Base-by-base conservation (phyloP, 2,329 filamentous ascomycete genomes). In the Huntiella moniliformis region DNA sequence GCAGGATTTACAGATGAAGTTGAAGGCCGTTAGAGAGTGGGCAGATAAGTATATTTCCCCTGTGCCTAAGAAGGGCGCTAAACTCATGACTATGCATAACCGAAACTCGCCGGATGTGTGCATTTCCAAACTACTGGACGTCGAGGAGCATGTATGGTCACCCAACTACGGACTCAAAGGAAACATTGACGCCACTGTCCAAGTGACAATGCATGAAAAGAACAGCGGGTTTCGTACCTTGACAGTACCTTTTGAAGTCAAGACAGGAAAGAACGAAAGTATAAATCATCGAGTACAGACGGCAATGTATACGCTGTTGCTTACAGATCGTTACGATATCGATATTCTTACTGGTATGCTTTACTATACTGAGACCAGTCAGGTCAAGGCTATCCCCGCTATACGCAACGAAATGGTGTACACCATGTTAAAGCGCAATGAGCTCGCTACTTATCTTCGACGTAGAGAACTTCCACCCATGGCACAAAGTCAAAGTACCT, bases 81-180 rank as follows among this genome's bases (percentile, higher is more conserved):
- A 84, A 36, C 79, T 92, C 17, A 79, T 84, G 53, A 85, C 87
- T 4, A 34, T 46, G 52, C 74, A 82, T 40, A 80, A 86, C 56
- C 81, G 80, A 36, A 74, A 80, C 45, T 80, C 78, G 53, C 74
- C 80, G 8, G 79, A 71, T 48, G 79, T 96, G 71, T 86, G 82
- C 53, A 78, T 98, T 53, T 92, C 79, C 56, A 98, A 96, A 58
- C 67, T 98, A 22, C 77, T 98, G 11, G 91, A 96, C 57, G 83
- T 98, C 7, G 91, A 98, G 59, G 91, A 98, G 60, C 91, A 96
- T 57, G 78, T 98, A 22, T 98, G 91, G 91, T 96, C 88, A 5
- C 91, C 91, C 0, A 88, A 86, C 75, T 98, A 93, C 58, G 91
- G 91, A 0, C 67, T 98, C 12, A 98, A 98, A 60, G 91, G 91